Evolutionary conservation across 1,139 yeast genomes (phyloP).

Genomic region (Debaryomycetaceae sp.): DNA sequence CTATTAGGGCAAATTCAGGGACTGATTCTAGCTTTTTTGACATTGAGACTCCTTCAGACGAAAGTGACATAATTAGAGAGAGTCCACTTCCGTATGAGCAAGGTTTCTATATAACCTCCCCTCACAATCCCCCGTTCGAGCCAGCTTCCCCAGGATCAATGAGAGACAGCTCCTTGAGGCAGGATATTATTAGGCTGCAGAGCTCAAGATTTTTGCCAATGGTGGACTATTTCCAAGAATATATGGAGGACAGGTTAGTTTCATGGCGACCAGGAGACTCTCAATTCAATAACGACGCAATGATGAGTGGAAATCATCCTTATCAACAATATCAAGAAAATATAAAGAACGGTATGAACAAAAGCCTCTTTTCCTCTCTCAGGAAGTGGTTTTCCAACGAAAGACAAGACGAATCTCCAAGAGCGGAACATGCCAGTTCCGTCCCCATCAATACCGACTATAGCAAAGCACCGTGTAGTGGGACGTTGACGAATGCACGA

Average conservation of each 20-base stretch:
- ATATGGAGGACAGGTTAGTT: constrained; percentile 49
- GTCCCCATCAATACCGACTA: not conserved
- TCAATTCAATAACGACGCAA: constrained; percentile 32
- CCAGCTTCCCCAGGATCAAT: not conserved
- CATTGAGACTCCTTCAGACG: constrained; percentile 8
- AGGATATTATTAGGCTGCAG: constrained; percentile 13
- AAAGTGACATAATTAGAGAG: constrained; percentile 2
- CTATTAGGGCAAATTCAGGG: not conserved
- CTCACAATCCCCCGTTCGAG: constrained; percentile 12
- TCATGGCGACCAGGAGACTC: constrained; percentile 53
- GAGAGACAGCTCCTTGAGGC: constrained; percentile 8
- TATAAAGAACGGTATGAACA: not conserved
- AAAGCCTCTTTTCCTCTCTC: constrained; percentile 1
- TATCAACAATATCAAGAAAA: constrained; percentile 19
- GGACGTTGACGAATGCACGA: not conserved
- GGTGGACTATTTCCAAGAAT: constrained; percentile 31
- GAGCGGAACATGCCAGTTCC: not conserved
- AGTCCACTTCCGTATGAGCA: not conserved
- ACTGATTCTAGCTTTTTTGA: constrained; percentile 9
- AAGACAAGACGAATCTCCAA: not conserved
- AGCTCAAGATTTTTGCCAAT: constrained; percentile 13
- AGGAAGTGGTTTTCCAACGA: constrained; percentile 1
- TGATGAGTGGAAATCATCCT: constrained; percentile 40
- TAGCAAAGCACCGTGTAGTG: not conserved
- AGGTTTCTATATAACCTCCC: constrained; percentile 5